Evolutionary conservation across 345 rosid species (phyloP).

Genomic region (Psidium friedrichsthalianum): DNA sequence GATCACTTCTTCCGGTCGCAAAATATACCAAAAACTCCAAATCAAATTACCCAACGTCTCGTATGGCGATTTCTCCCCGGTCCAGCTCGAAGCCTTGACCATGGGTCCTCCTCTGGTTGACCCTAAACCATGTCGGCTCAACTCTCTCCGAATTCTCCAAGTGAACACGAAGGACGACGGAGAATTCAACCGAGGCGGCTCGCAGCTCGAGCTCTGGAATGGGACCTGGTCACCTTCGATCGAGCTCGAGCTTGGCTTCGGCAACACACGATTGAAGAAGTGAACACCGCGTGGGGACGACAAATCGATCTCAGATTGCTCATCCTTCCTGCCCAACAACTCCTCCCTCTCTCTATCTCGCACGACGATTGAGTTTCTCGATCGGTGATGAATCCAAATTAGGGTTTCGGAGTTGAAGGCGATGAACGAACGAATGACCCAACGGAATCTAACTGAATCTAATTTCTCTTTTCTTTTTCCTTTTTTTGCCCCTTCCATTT

Average conservation of each 20-base stretch:
- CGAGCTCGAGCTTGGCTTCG: conserved; percentile 31
- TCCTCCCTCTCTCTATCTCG: not conserved
- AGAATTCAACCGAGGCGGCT: conserved; percentile 18
- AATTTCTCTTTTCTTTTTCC: not conserved
- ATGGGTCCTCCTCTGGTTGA: conserved; percentile 45
- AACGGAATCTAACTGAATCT: conserved; percentile 9
- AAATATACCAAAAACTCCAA: not conserved
- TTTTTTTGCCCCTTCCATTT: not conserved
- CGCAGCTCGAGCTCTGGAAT: conserved; percentile 24
- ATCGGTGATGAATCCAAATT: not conserved
- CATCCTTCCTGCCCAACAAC: conserved; percentile 8
- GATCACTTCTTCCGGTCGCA: not conserved
- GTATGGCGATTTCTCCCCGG: conserved; percentile 64
- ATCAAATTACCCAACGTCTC: conserved; percentile 69
- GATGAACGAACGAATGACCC: not conserved
- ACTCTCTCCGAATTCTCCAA: conserved; percentile 24
- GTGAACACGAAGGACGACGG: conserved; percentile 22
- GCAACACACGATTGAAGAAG: conserved; percentile 38
- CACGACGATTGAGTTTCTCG: not conserved
- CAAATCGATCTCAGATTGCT: conserved; percentile 57
- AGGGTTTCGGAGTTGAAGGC: not conserved
- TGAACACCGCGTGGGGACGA: conserved; percentile 45
- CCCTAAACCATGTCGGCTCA: conserved; percentile 36
- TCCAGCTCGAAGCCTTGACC: conserved; percentile 62
- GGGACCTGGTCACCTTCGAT: conserved; percentile 34